Evolutionary conservation across 164 flowering plant genomes (phyloP).

Genomic region (Aristolochia contorta): DNA sequence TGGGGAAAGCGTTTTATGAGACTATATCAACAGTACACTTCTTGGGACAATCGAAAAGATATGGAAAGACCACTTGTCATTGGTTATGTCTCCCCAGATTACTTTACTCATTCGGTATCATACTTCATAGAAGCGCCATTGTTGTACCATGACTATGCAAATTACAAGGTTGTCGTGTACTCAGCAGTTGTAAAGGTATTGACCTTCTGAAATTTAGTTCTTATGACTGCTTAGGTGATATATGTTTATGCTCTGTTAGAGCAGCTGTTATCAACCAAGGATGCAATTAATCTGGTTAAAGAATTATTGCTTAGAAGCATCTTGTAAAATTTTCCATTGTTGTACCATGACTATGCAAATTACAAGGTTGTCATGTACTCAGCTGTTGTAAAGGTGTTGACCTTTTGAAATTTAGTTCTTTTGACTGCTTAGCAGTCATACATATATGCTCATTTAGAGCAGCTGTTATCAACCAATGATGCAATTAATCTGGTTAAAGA

Average conservation of each 20-base stretch:
- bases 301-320: no score
- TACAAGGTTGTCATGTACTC: conserved; percentile 94
- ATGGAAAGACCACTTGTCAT: conserved; percentile 80
- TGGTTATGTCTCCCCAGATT: conserved; percentile 98
- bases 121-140: conserved; percentile 98
- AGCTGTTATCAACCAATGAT: no score
- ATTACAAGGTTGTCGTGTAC: conserved; percentile 90
- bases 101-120: conserved; percentile 98
- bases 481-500: no score
- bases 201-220: no score
- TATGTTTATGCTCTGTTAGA: no score
- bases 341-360: conserved; percentile 68
- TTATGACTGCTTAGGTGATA: no score
- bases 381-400: conserved; percentile 89
- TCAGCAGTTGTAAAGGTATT: conserved; percentile 98
- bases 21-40: conserved; percentile 58
- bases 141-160: conserved; percentile 61
- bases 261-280: no score
- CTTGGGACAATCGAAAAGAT: conserved; percentile 93
- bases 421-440: no score
- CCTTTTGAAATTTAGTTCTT: no score
- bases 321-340: no score
- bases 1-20: conserved; percentile 96
- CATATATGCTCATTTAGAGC: no score
- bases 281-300: no score